Percentiles rank a stretch among this genome's conserved stretches.
phyloP scores from a whole-genome alignment of 2,329 filamentous ascomycete species.

The Alternaria ventricosa region DNA sequence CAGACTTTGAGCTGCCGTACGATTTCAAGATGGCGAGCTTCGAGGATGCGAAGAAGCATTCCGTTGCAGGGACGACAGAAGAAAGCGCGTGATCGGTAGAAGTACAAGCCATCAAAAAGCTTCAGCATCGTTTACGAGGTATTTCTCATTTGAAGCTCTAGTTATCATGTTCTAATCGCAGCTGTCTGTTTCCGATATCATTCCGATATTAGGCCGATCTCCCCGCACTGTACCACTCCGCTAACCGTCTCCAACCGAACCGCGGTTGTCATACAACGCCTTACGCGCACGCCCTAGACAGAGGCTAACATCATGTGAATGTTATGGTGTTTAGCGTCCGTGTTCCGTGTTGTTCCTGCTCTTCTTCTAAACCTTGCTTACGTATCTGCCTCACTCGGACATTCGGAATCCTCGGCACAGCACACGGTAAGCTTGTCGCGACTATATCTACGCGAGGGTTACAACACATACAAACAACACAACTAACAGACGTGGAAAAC shows the following conservation, averaged over 20 bases:
- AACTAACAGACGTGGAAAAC: neutral
- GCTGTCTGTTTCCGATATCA: constrained; percentile 1
- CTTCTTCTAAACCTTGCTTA: neutral
- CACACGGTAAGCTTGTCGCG: constrained; percentile 1
- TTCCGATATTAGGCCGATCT: constrained; percentile 14
- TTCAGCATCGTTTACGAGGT: neutral
- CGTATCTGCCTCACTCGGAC: neutral
- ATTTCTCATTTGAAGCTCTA: neutral
- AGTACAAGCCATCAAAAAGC: neutral
- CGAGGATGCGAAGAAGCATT: constrained; percentile 42
- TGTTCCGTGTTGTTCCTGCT: neutral
- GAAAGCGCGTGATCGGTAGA: constrained; percentile 21
- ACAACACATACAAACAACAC: neutral
- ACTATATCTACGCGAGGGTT: neutral
- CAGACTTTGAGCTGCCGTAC: constrained; percentile 61
- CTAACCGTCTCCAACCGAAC: constrained; percentile 27
- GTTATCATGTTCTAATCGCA: neutral
- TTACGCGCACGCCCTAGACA: constrained; percentile 15
- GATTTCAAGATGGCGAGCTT: constrained; percentile 55
- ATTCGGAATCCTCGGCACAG: neutral
- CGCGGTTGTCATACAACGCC: constrained; percentile 20
- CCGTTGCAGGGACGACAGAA: constrained; percentile 34
- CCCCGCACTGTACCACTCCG: constrained; percentile 10
- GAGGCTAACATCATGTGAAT: constrained; percentile 9
- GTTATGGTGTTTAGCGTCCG: neutral